A percentile compares a stretch with the other conserved stretches of the same genome.
These are phyloP conservation scores for Aspergillus felis DNA, from an alignment of 2,329 filamentous ascomycete genomes.

Conservation along the genomic window DNA sequence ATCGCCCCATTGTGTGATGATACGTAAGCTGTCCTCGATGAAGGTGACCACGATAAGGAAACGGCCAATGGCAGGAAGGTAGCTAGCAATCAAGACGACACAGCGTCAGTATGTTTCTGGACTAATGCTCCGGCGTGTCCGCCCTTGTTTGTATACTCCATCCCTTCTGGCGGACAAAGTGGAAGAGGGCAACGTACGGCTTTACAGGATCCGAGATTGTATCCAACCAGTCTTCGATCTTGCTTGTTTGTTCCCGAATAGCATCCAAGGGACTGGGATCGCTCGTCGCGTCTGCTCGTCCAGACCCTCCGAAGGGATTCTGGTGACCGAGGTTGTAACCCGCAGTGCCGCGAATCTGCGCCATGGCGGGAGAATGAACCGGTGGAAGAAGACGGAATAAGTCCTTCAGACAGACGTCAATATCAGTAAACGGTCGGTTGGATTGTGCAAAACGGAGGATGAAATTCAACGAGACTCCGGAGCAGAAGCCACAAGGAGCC, in stretches of 20 bases:
- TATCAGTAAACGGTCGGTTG: background rate
- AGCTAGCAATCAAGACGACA: constrained; percentile 53
- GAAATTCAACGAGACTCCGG: background rate
- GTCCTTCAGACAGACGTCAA: background rate
- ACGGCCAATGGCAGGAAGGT: constrained; percentile 89
- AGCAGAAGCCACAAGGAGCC: background rate
- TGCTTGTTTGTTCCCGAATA: constrained; percentile 92
- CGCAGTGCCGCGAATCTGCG: constrained; percentile 62
- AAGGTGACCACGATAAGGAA: constrained; percentile 99
- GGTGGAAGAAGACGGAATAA: constrained; percentile 6
- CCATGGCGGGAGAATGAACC: constrained; percentile 33
- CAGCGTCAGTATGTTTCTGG: constrained; percentile 22
- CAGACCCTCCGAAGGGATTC: constrained; percentile 64
- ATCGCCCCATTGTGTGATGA: constrained; percentile 95
- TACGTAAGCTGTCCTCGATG: constrained; percentile 91
- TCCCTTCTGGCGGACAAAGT: background rate
- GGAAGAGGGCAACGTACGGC: constrained; percentile 65
- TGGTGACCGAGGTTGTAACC: constrained; percentile 79
- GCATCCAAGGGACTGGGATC: constrained; percentile 78
- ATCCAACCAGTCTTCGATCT: constrained; percentile 93
- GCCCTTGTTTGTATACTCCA: constrained; percentile 13
- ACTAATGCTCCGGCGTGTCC: background rate
- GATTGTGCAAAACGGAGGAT: constrained; percentile 7
- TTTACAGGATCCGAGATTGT: constrained; percentile 84
- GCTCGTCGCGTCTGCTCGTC: constrained; percentile 56